Evolutionary conservation across 768 basidiomycete species (phyloP).

Genomic region (Suillus lakei): DNA sequence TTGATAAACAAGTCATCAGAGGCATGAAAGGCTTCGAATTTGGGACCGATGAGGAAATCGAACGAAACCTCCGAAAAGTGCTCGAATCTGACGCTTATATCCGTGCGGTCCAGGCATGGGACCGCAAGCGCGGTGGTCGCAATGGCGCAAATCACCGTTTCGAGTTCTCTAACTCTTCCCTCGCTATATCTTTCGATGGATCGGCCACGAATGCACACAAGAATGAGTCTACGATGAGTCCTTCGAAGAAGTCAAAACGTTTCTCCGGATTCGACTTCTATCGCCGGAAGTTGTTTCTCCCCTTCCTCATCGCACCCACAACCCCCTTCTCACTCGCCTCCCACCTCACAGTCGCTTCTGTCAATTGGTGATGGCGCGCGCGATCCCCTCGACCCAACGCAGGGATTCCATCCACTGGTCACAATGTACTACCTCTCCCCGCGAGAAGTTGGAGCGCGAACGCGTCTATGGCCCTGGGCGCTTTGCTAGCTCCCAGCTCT

Average conservation of each 20-base stretch:
- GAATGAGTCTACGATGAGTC: constrained; percentile 42
- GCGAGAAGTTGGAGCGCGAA: constrained; percentile 96
- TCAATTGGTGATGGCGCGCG: constrained; percentile 52
- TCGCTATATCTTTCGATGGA: constrained; percentile 65
- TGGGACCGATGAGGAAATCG: constrained; percentile 86
- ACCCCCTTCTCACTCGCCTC: constrained; percentile 65
- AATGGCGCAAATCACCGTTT: constrained; percentile 48
- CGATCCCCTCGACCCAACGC: constrained; percentile 78
- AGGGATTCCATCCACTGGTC: constrained; percentile 92
- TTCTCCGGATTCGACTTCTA: constrained; percentile 97
- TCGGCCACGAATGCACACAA: constrained; percentile 48
- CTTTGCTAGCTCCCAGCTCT: constrained; percentile 91
- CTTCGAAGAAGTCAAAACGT: constrained; percentile 73
- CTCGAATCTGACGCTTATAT: constrained; percentile 81
- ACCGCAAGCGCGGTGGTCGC: constrained; percentile 60
- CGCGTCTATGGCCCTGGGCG: constrained; percentile 91
- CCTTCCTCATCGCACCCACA: constrained; percentile 50
- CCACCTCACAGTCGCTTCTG: constrained; percentile 60
- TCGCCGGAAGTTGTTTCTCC: constrained; percentile 83
- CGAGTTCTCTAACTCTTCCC: constrained; percentile 70
- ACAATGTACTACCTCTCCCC: constrained; percentile 96
- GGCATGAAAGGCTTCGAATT: constrained; percentile 98
- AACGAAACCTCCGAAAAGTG: constrained; percentile 69
- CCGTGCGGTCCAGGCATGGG: constrained; percentile 78
- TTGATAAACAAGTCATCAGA: constrained; percentile 83